These are phyloP conservation scores for Lasiosphaeria miniovina DNA, from an alignment of 495 filamentous ascomycete genomes.

Conservation along the genomic window DNA sequence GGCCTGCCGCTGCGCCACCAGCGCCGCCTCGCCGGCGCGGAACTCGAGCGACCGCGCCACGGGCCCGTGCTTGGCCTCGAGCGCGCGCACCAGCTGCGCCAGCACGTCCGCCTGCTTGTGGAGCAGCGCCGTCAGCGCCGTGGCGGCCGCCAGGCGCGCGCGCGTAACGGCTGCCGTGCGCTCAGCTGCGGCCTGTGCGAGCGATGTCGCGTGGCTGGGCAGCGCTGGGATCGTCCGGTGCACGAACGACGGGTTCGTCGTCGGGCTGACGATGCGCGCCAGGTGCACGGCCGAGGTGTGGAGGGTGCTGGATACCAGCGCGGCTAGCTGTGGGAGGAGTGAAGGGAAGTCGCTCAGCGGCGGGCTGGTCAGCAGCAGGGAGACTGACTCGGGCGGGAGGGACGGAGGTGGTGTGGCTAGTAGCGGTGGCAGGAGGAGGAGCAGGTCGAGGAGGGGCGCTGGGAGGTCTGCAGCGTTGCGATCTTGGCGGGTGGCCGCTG, in stretches of 20 bases:
- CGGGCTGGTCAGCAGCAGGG: constrained; percentile 39
- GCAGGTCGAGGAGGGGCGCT: constrained; percentile 38
- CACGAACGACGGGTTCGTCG: constrained; percentile 51
- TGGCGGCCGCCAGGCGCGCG: constrained; percentile 32
- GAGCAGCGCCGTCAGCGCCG: constrained; percentile 30
- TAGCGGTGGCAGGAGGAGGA: constrained; percentile 41
- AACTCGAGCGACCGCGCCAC: constrained; percentile 60
- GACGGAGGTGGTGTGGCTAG: constrained; percentile 21
- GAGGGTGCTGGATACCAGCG: constrained; percentile 40
- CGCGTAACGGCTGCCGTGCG: constrained; percentile 29
- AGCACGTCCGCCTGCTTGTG: constrained; percentile 29
- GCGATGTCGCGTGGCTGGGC: constrained; percentile 23
- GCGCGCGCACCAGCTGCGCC: constrained; percentile 30
- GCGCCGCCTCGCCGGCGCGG: constrained; percentile 53
- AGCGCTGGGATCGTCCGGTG: constrained; percentile 48
- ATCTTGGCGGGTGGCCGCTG: constrained; percentile 7
- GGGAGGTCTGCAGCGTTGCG: constrained; percentile 21
- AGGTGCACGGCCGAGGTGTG: constrained; percentile 38
- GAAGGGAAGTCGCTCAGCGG: constrained; percentile 39
- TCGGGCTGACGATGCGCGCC: constrained; percentile 44
- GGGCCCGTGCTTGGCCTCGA: constrained; percentile 60
- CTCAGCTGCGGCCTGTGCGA: constrained; percentile 20
- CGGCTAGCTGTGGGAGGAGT: constrained; percentile 39
- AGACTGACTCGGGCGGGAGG: constrained; percentile 21
- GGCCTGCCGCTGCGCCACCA: constrained; percentile 50